Evolutionary conservation across 805 yeast genomes (phyloP).

Genomic region (Wickerhamiella sorbophila): DNA sequence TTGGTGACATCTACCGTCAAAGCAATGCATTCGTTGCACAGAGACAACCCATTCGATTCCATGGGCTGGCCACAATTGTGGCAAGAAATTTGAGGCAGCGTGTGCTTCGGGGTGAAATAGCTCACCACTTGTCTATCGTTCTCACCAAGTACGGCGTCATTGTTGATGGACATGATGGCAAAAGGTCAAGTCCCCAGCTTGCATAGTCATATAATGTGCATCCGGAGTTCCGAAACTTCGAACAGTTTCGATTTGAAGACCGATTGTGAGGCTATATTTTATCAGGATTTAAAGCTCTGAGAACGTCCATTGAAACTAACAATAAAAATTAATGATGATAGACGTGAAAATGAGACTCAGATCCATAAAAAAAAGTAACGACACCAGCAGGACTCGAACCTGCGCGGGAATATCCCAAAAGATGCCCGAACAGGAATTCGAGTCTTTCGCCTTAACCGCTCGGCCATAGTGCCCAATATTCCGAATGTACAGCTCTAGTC

Average conservation of each 20-base stretch:
- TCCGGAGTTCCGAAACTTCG: neutral
- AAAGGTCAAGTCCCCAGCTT: neutral
- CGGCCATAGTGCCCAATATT: constrained; percentile 16
- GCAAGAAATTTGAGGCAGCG: constrained; percentile 72
- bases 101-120: constrained; percentile 24
- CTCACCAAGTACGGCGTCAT: neutral
- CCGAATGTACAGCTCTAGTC: too few relatives aligned
- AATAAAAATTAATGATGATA: too few relatives aligned
- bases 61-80: constrained; percentile 95
- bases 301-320: neutral
- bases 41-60: constrained; percentile 85
- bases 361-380: constrained; percentile 5
- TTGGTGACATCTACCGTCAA: constrained; percentile 81
- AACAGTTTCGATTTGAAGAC: neutral
- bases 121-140: constrained; percentile 11
- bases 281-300: neutral
- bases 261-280: neutral
- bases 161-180: neutral
- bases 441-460: constrained; percentile 17
- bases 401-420: constrained; percentile 16
- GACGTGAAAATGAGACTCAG: neutral
- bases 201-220: neutral
- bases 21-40: constrained; percentile 92
- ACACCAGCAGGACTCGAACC: constrained; percentile 16
- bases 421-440: constrained; percentile 9